These are phyloP conservation scores for Rhododendron vialii DNA, from an alignment of 148 eudicot species.

Conservation along the genomic window DNA sequence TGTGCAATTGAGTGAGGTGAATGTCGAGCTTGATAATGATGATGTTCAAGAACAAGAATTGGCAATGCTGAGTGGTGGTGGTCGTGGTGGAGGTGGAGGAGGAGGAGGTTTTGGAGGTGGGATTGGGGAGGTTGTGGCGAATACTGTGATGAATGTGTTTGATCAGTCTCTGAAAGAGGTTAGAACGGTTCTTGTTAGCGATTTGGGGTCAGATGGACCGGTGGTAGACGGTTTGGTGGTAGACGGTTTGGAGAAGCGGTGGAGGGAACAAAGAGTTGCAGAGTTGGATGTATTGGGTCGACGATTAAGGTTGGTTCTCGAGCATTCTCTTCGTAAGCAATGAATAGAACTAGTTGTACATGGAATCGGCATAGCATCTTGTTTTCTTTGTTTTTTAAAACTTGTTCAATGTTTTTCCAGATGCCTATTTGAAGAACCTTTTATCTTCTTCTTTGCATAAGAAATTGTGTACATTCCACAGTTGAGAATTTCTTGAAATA, in stretches of 20 bases:
- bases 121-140: slow-evolving; percentile 17
- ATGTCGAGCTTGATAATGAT: slow-evolving; percentile 26
- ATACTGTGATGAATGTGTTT: slow-evolving; percentile 25
- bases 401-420: neutral
- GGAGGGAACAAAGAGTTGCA: slow-evolving; percentile 31
- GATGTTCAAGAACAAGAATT: slow-evolving; percentile 8
- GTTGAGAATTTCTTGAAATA: neutral
- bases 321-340: slow-evolving; percentile 23
- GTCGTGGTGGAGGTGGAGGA: neutral
- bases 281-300: slow-evolving; percentile 39
- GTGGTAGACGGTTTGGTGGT: slow-evolving; percentile 14
- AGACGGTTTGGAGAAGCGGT: slow-evolving; percentile 22
- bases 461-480: slow-evolving; percentile 7
- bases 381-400: neutral
- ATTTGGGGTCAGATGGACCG: neutral
- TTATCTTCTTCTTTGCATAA: neutral
- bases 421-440: neutral
- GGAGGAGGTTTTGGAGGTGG: neutral
- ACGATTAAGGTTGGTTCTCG: slow-evolving; percentile 38
- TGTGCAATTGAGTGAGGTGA: slow-evolving; percentile 26
- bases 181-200: slow-evolving; percentile 7
- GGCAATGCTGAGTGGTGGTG: neutral
- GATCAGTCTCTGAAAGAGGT: slow-evolving; percentile 31
- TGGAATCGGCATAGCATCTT: neutral
- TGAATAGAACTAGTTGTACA: slow-evolving; percentile 12